phyloP scores from a whole-genome alignment of 169 alveolate genomes.

The Cardiosporidium cionae region DNA sequence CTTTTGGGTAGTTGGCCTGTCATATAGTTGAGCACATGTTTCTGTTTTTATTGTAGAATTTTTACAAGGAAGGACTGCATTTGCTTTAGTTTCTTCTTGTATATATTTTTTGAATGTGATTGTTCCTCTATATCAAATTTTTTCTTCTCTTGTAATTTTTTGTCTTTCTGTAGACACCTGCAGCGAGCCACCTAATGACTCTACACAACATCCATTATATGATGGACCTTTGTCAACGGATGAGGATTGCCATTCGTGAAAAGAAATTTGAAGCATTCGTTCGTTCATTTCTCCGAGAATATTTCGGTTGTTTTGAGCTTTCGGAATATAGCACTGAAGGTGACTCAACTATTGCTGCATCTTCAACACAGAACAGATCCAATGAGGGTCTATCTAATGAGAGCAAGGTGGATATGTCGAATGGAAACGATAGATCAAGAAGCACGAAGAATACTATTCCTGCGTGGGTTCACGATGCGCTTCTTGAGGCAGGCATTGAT shows the following conservation, averaged over 20 bases:
- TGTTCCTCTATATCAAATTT: neutral
- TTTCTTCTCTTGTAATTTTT: neutral
- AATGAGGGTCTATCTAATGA: neutral
- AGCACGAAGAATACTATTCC: neutral
- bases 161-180: constrained; percentile 4
- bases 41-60: neutral
- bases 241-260: neutral
- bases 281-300: neutral
- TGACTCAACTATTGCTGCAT: neutral
- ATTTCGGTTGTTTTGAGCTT: neutral
- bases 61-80: neutral
- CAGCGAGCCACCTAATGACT: constrained; percentile 32
- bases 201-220: constrained; percentile 33
- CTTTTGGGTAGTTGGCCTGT: too few species aligned
- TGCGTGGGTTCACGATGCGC: constrained; percentile 7
- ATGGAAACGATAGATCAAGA: neutral
- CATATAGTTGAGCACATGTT: neutral
- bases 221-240: constrained; percentile 1
- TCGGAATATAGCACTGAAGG: neutral
- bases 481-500: constrained; percentile 8
- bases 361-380: neutral
- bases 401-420: neutral
- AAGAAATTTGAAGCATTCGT: neutral
- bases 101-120: too few species aligned
- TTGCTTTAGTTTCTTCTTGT: too few species aligned